A percentile compares a stretch with the other conserved stretches of the same genome.
Conservation (phyloP, 1,284 basidiomycete species). For the Salmacisia buchloeana region DNA sequence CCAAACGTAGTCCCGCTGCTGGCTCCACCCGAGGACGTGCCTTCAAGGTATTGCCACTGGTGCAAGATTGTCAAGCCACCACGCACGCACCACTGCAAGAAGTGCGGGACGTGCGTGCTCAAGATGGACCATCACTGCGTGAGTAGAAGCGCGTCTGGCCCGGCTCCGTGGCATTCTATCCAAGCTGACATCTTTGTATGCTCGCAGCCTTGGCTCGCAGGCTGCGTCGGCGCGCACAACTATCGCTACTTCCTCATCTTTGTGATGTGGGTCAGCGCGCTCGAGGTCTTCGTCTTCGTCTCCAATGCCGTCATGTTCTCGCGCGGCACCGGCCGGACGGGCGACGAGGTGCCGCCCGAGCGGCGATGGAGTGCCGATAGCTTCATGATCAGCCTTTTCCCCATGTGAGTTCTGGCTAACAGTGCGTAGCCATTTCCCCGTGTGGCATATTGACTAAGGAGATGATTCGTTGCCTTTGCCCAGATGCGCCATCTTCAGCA, state of each 20-base stretch:
- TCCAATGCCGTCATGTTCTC: conserved; percentile 51
- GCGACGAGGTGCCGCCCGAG: conserved; percentile 6
- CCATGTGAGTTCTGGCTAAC: conserved; percentile 55
- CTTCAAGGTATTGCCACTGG: conserved; percentile 41
- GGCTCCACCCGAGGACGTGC: conserved; percentile 8
- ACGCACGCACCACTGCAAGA: conserved; percentile 68
- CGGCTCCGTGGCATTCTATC: background rate
- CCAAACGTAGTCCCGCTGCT: conserved; percentile 6
- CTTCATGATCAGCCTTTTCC: conserved; percentile 64
- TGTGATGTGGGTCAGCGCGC: conserved; percentile 59
- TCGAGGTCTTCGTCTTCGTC: conserved; percentile 61
- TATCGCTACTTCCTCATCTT: conserved; percentile 76
- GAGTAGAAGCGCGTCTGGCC: background rate
- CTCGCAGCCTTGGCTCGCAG: conserved; percentile 61
- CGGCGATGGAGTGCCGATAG: conserved; percentile 56
- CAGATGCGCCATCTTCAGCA: conserved; percentile 62
- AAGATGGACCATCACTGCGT: conserved; percentile 67
- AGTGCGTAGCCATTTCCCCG: background rate
- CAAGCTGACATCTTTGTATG: conserved; percentile 1
- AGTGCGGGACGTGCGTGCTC: conserved; percentile 67
- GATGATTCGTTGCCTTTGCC: background rate
- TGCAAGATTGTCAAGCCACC: conserved; percentile 62
- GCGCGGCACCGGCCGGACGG: conserved; percentile 32
- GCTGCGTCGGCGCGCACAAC: conserved; percentile 74
- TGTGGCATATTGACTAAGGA: too few species aligned